Evolutionary conservation across 495 filamentous ascomycete species (phyloP).

Genomic region (Chaetomium tenue): DNA sequence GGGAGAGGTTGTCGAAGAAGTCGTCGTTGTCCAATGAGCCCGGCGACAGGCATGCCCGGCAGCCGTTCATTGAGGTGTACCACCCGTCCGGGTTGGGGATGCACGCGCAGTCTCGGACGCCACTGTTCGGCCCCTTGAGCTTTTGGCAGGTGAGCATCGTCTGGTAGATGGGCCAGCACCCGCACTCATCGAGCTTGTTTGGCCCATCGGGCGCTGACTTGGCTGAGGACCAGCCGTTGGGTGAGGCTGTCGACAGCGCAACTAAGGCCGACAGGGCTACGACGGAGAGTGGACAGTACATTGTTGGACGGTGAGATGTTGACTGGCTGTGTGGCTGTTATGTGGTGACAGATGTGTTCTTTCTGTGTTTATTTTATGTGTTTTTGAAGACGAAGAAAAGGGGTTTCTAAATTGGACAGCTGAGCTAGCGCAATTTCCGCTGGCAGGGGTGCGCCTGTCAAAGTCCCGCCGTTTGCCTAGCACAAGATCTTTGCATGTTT

Average conservation of each 20-base stretch:
- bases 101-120: conserved; percentile 13
- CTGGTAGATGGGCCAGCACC: conserved; percentile 19
- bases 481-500: too few relatives aligned
- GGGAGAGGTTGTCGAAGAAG: conserved; percentile 23
- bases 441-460: too few relatives aligned
- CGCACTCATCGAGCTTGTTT: conserved; percentile 16
- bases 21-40: conserved; percentile 10
- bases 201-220: conserved; percentile 8
- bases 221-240: conserved; percentile 3
- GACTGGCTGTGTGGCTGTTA: too few relatives aligned
- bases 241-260: not conserved
- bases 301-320: not conserved
- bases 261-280: conserved; percentile 1
- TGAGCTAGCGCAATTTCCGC: too few relatives aligned
- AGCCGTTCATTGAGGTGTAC: conserved; percentile 17
- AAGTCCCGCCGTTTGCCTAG: too few relatives aligned
- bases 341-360: too few relatives aligned
- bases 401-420: too few relatives aligned
- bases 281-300: not conserved
- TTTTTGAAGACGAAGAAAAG: too few relatives aligned
- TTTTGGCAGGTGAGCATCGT: conserved; percentile 15
- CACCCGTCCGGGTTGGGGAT: conserved; percentile 20
- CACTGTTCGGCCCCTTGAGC: not conserved
- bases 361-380: too few relatives aligned
- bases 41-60: conserved; percentile 15